Percentiles rank a stretch among this genome's conserved stretches.
Conservation (phyloP, 352 stramenopile genomes). For the Phytophthora syringae region DNA sequence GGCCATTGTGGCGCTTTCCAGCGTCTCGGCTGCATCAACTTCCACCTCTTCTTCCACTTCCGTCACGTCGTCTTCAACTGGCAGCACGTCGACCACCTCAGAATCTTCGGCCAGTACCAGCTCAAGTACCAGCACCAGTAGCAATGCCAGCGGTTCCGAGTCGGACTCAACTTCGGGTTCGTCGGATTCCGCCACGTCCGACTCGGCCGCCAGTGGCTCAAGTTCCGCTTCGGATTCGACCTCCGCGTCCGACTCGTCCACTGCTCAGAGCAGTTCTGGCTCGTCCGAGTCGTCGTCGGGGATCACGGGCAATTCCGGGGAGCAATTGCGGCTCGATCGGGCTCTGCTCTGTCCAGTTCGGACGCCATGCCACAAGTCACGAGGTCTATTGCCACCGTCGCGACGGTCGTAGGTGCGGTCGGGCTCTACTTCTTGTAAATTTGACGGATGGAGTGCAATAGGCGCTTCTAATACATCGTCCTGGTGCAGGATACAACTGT, state of each 20-base stretch:
- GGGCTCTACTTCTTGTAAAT: background rate
- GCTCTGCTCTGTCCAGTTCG: constrained; percentile 4
- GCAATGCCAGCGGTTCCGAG: no score
- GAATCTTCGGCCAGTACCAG: background rate
- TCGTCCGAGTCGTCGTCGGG: background rate
- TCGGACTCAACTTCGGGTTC: constrained; percentile 3
- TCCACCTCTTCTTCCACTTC: background rate
- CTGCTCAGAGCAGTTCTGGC: constrained; percentile 27
- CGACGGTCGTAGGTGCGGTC: background rate
- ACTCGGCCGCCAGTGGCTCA: constrained; percentile 15
- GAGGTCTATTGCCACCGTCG: background rate
- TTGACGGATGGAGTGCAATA: background rate
- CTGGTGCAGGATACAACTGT: no score
- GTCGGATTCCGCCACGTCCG: constrained; percentile 11
- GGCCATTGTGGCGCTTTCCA: background rate
- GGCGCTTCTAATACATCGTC: no score
- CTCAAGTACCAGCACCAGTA: background rate
- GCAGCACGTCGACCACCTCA: background rate
- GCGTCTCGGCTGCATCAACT: background rate
- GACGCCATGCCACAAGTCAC: background rate
- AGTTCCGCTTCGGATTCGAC: constrained; percentile 9
- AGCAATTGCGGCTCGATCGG: constrained; percentile 10
- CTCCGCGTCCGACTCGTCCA: constrained; percentile 14
- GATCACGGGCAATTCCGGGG: background rate
- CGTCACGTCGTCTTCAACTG: background rate